These are phyloP conservation scores for Geosmithia putterillii DNA, from an alignment of 2,329 filamentous ascomycete genomes.

Conservation along the genomic window DNA sequence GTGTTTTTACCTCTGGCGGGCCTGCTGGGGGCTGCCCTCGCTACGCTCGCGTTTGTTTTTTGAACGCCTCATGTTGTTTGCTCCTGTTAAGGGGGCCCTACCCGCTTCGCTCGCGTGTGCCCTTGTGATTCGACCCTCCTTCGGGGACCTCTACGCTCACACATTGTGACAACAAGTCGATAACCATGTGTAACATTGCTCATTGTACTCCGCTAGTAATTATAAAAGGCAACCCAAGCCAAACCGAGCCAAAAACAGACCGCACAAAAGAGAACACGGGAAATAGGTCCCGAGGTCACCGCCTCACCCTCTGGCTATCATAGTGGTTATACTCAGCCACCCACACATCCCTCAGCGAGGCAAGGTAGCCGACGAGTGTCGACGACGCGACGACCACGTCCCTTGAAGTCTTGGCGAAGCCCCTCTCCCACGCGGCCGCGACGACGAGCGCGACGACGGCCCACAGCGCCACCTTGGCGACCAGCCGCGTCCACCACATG, in stretches of 20 bases:
- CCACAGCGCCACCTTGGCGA: conserved; percentile 53
- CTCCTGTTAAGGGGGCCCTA: no score
- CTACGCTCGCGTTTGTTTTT: no score
- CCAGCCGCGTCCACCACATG: conserved; percentile 64
- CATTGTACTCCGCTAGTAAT: neutral
- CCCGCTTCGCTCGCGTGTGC: no score
- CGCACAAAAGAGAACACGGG: neutral
- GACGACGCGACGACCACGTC: conserved; percentile 37
- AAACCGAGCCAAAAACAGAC: neutral
- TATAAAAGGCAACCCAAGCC: neutral
- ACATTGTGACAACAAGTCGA: no score
- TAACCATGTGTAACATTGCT: neutral
- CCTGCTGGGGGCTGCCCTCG: no score
- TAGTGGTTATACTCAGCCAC: conserved; percentile 44
- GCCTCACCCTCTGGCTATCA: conserved; percentile 26
- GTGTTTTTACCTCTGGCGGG: no score
- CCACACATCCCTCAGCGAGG: conserved; percentile 41
- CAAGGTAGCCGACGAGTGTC: conserved; percentile 31
- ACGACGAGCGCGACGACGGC: conserved; percentile 39
- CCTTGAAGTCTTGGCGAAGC: conserved; percentile 49
- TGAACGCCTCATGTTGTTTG: no score
- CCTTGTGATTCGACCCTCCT: no score
- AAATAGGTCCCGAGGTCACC: neutral
- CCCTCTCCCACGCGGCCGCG: conserved; percentile 50
- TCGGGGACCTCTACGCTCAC: no score